Evolutionary conservation across 345 rosid species (phyloP), one percentile per base, ranked within the genome.

Genomic region (Salix exigua): DNA sequence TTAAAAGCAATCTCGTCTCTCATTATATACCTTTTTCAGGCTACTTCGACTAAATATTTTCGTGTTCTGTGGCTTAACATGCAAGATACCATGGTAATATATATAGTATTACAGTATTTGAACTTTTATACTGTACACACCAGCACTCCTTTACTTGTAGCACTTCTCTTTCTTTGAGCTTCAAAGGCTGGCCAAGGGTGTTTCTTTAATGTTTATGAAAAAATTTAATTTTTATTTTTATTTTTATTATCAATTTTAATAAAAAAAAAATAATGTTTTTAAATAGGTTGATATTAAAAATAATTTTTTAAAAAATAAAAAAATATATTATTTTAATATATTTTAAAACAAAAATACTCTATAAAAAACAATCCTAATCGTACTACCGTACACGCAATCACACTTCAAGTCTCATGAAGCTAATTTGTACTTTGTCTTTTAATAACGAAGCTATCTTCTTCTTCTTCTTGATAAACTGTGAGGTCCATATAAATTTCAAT

Each of bases 341-440:
- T 30, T 30, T 30, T 2, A 2, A 2, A 30, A 30, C 3, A 30
- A 30, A 30, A 30, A 30, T 2, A 30, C 30, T 1, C 30, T 30
- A 1, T 31, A 4, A 31, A 31, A 31, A 31, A 31, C 33, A 31
- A 31, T 31, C 0, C 3, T 0, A 3, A 30, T 0, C 31, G 4
- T 0, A 30, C 0, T 30, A 3, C 4, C 33, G 0, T 3, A 31
- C 33, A 31, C 0, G 0, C 33, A 3, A 4, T 31, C 2, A 4
- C 5, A 55, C 5, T 55, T n/a, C 26, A 53, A 53, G 25, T 53
- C 4, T 21, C 21, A 21, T 6, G 61, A 53, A 53, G 25, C 61
- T 53, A 53, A 53, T 7, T 7, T 53, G 11, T 21, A 16, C 19
- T 50, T 50, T 50, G 21, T 17, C 19, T 46, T 46, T 46, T 14